Evolutionary conservation across 2,329 filamentous ascomycete genomes (phyloP), one percentile per base, ranked within the genome.

Genomic region (Xylariaceae sp.): DNA sequence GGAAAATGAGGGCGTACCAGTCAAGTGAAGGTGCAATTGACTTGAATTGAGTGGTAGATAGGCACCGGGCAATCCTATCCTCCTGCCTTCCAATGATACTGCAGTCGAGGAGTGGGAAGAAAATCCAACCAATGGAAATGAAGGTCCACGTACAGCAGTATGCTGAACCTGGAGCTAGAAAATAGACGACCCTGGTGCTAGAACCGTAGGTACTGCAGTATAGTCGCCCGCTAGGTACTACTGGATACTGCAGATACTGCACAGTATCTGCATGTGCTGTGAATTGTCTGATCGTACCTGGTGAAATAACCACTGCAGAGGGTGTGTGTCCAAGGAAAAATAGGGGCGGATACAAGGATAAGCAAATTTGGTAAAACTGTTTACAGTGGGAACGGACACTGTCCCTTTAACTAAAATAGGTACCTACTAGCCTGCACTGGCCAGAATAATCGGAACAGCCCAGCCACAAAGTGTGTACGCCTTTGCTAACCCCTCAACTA

Each of bases 241-340:
- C n/a, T n/a, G n/a, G n/a, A n/a, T n/a, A n/a, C n/a, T n/a, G n/a
- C n/a, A n/a, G n/a, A n/a, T n/a, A n/a, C 41, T 49, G 17, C 34
- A 31, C 9, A 36, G 26, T 45, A 26, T 19, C n/a, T 44, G 47
- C 47, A 52, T 41, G 34, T 54, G 43, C 36, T 54, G 51, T 34
- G 36, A 54, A 41, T n/a, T 36, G 52, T 54, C 49, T 54, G 44
- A 54, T 56, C 41, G 41, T 52, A 21, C 33, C 40, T 51, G 39
- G 45, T 31, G 29, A 26, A 12, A 14, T 12, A 6, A 14, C 6
- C 2, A 39, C 33, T n/a, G n/a, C n/a, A n/a, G 36, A 16, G 24
- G 50, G 55, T 33, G 50, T 58, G 45, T 33, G 9, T 21, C n/a
- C 17, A 50, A 33, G 26, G 9, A 17, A 26, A 49, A 48, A 55